These are phyloP conservation scores for Diaporthe citrichinensis DNA, from an alignment of 2,329 filamentous ascomycete genomes.

Conservation along the genomic window DNA sequence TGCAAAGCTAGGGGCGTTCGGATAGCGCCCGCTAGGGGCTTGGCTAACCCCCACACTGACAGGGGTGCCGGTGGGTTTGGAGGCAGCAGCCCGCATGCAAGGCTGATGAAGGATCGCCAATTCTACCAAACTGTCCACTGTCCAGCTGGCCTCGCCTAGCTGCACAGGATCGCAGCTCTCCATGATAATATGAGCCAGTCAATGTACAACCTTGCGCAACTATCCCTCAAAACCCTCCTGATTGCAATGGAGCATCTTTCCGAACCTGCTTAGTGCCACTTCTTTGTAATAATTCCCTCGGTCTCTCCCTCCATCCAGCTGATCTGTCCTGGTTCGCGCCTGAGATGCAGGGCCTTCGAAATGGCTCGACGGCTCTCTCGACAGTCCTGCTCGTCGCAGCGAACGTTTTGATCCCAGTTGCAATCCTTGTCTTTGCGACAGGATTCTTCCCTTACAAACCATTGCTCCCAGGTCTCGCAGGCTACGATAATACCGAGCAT, in stretches of 20 bases:
- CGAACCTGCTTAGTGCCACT: constrained; percentile 24
- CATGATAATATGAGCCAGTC: constrained; percentile 25
- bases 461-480: constrained; percentile 86
- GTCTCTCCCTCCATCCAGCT: constrained; percentile 5
- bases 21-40: constrained; percentile 34
- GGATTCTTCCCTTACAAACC: constrained; percentile 99
- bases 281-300: constrained; percentile 13
- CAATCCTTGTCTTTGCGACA: constrained; percentile 83
- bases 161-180: constrained; percentile 21
- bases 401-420: constrained; percentile 83
- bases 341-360: constrained; percentile 48
- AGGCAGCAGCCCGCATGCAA: constrained; percentile 38
- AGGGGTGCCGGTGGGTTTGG: constrained; percentile 5
- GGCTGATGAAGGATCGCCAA: constrained; percentile 40
- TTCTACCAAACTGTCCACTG: constrained; percentile 29
- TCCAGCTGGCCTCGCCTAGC: constrained; percentile 28
- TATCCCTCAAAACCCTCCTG: not conserved
- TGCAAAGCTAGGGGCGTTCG: constrained; percentile 33
- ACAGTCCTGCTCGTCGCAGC: constrained; percentile 71
- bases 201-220: not conserved
- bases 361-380: constrained; percentile 48
- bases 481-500: constrained; percentile 70
- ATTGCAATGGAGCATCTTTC: constrained; percentile 40
- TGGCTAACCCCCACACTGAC: constrained; percentile 19
- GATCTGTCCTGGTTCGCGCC: constrained; percentile 12